A percentile compares a stretch with the other conserved stretches of the same genome.
phyloP scores from a whole-genome alignment of 2,329 filamentous ascomycete genomes.

The Cladophialophora psammophila region DNA sequence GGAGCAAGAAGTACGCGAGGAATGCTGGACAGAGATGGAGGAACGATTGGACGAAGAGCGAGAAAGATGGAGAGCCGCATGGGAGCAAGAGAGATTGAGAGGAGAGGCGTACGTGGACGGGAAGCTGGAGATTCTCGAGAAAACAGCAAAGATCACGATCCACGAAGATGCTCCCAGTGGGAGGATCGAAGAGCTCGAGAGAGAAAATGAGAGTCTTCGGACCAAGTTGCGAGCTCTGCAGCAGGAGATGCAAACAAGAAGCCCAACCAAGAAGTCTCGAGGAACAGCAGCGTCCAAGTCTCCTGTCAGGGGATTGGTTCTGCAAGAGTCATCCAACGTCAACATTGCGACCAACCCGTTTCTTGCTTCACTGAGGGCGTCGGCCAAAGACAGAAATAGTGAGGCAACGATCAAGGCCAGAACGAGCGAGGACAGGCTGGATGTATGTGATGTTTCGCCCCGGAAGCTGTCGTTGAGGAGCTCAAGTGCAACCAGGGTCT shows the following conservation, averaged over 20 bases:
- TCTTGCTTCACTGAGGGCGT: conserved; percentile 31
- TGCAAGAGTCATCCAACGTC: conserved; percentile 36
- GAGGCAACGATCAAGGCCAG: conserved; percentile 31
- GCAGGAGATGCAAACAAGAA: conserved; percentile 69
- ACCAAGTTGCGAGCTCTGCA: conserved; percentile 70
- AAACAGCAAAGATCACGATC: conserved; percentile 49
- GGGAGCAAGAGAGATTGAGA: conserved; percentile 70
- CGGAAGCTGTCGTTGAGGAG: conserved; percentile 38
- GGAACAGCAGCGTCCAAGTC: conserved; percentile 31
- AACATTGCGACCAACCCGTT: conserved; percentile 39
- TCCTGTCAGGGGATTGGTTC: conserved; percentile 31
- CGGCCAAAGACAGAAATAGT: conserved; percentile 26
- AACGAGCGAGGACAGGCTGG: conserved; percentile 26
- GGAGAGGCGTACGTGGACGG: conserved; percentile 85
- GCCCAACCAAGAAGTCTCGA: conserved; percentile 64
- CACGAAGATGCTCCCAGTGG: conserved; percentile 62
- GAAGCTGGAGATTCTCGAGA: conserved; percentile 78
- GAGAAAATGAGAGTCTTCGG: conserved; percentile 74
- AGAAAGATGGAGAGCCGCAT: conserved; percentile 78
- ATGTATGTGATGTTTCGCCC: conserved; percentile 36
- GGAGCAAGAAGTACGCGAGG: conserved; percentile 85
- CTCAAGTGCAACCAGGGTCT: conserved; percentile 29
- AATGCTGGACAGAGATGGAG: conserved; percentile 88
- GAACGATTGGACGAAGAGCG: conserved; percentile 75
- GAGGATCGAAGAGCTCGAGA: conserved; percentile 67